Evolutionary conservation across 2,329 filamentous ascomycete genomes (phyloP).

Genomic region (Emergomyces orientalis): DNA sequence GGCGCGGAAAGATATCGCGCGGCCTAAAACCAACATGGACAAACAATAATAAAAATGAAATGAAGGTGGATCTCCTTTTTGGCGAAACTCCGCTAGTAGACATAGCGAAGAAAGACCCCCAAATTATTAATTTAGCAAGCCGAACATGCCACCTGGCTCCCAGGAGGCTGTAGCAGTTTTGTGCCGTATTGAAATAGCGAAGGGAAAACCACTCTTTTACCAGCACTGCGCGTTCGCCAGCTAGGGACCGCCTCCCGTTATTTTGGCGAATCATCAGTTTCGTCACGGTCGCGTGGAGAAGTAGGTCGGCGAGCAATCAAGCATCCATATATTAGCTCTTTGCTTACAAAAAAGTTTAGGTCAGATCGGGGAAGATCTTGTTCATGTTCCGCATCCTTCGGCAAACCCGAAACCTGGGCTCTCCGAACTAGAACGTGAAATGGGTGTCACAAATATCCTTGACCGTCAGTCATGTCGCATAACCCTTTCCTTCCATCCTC

Average conservation of each 20-base stretch:
- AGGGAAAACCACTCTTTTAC: background rate
- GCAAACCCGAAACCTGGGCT: background rate
- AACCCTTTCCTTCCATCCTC: background rate
- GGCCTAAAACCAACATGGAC: background rate
- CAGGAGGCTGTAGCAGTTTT: too few relatives aligned
- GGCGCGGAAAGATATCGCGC: too few relatives aligned
- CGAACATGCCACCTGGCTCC: too few relatives aligned
- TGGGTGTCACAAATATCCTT: background rate
- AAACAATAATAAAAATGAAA: background rate
- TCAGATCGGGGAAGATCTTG: background rate
- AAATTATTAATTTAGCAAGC: too few relatives aligned
- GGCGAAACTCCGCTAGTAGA: background rate
- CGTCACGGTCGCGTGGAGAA: background rate
- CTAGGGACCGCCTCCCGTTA: background rate
- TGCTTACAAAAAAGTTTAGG: too few relatives aligned
- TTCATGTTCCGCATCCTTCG: background rate
- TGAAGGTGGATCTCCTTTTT: background rate
- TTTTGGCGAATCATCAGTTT: background rate
- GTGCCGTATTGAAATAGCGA: too few relatives aligned
- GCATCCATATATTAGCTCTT: too few relatives aligned
- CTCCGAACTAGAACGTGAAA: background rate
- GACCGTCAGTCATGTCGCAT: background rate
- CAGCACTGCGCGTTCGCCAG: background rate
- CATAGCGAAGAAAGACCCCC: background rate
- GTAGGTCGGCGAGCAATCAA: background rate